These are phyloP conservation scores for Rutstroemia sp. DNA, from an alignment of 2,329 filamentous ascomycete genomes.

Conservation along the genomic window DNA sequence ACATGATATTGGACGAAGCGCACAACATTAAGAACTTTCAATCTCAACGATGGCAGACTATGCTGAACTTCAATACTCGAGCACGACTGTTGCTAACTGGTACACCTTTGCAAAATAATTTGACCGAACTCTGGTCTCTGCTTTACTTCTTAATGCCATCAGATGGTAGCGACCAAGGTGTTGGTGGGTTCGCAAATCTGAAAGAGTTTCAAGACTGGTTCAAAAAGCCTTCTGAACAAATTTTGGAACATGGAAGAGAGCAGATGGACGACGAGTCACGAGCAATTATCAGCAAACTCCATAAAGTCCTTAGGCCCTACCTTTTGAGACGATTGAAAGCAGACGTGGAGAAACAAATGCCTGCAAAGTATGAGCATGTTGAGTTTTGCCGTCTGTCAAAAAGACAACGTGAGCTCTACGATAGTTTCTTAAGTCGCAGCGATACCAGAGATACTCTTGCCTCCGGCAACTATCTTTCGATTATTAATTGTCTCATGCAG, in stretches of 20 bases:
- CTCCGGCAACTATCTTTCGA: conserved; percentile 92
- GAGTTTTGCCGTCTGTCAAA: conserved; percentile 94
- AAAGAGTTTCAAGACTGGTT: conserved; percentile 96
- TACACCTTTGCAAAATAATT: conserved; percentile 92
- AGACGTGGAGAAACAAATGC: conserved; percentile 99
- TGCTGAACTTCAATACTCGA: conserved; percentile 88
- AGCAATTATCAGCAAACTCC: conserved; percentile 84
- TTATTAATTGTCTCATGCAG: conserved; percentile 98
- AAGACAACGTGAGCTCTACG: conserved; percentile 89
- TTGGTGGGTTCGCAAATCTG: conserved; percentile 88
- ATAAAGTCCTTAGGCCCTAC: conserved; percentile 89
- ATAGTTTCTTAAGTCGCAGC: conserved; percentile 86
- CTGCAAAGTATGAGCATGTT: conserved; percentile 94
- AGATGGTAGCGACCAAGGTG: conserved; percentile 62
- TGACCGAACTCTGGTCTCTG: conserved; percentile 94
- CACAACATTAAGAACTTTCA: conserved; percentile 99
- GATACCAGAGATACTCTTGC: conserved; percentile 84
- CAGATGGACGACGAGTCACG: conserved; percentile 92
- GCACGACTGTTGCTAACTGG: conserved; percentile 84
- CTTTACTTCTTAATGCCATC: conserved; percentile 95
- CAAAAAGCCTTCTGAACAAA: conserved; percentile 89
- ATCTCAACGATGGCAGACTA: conserved; percentile 91
- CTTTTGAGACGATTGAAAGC: conserved; percentile 85
- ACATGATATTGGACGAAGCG: conserved; percentile 95
- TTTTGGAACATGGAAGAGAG: conserved; percentile 87